phyloP scores from a whole-genome alignment of 169 alveolate species.

The Perkinsus marinus region DNA sequence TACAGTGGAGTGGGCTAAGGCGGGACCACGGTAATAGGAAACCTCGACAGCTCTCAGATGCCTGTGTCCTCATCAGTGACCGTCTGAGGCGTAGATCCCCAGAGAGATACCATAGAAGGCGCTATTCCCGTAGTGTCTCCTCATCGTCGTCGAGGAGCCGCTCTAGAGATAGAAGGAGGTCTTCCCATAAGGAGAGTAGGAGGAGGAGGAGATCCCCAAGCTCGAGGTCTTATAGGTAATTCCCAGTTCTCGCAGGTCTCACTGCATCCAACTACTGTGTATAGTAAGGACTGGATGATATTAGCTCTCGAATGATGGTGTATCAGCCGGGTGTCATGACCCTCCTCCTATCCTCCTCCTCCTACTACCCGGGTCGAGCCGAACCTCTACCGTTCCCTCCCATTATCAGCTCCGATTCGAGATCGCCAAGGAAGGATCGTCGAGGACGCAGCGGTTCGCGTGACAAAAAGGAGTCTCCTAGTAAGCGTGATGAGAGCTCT shows the following conservation, averaged over 20 bases:
- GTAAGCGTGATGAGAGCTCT: not conserved
- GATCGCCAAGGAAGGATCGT: not conserved
- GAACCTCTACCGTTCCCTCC: not conserved
- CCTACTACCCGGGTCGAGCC: too few relatives aligned
- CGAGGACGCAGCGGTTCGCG: not conserved
- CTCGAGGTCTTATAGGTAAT: not conserved
- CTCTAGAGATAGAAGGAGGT: not conserved
- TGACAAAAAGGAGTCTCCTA: not conserved
- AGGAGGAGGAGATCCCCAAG: not conserved
- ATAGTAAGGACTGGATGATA: too few relatives aligned
- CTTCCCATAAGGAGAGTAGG: too few relatives aligned
- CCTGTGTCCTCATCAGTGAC: not conserved
- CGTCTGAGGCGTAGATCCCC: not conserved
- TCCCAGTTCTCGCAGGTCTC: not conserved
- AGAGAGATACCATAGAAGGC: not conserved
- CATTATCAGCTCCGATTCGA: not conserved
- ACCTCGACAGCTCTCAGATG: not conserved
- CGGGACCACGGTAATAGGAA: not conserved
- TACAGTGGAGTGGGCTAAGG: not conserved
- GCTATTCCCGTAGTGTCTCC: not conserved
- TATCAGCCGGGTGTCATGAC: too few relatives aligned
- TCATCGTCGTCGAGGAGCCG: not conserved
- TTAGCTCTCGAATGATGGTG: too few relatives aligned
- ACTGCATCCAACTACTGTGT: too few relatives aligned
- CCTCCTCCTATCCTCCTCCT: too few relatives aligned